Conservation (phyloP, 805 yeast species). For the Candida vartiovaarae region DNA sequence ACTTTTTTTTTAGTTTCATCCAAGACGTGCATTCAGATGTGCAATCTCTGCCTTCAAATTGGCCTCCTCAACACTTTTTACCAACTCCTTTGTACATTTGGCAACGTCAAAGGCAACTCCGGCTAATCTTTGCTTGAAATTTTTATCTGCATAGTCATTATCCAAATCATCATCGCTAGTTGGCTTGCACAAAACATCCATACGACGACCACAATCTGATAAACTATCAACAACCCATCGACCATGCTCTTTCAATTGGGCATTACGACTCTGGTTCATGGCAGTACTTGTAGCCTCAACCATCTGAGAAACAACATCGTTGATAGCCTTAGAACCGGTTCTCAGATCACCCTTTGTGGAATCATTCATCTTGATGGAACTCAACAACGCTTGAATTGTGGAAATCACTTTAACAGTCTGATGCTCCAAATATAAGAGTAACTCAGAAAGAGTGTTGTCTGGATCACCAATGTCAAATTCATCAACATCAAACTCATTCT, state of each 20-base stretch:
- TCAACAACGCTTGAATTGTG: conserved; percentile 76
- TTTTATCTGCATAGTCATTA: conserved; percentile 78
- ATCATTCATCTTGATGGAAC: conserved; percentile 69
- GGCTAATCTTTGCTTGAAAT: conserved; percentile 87
- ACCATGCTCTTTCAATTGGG: conserved; percentile 82
- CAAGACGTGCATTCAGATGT: conserved; percentile 56
- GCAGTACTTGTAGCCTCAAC: conserved; percentile 81
- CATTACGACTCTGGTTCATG: conserved; percentile 84
- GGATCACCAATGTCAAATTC: conserved; percentile 79
- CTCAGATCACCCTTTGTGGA: conserved; percentile 71
- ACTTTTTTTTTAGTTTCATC: background rate
- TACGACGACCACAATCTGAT: conserved; percentile 77
- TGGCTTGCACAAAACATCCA: conserved; percentile 59
- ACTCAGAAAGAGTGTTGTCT: conserved; percentile 80
- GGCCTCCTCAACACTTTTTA: conserved; percentile 93
- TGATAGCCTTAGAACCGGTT: conserved; percentile 67
- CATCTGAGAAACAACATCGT: conserved; percentile 76
- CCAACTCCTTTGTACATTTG: conserved; percentile 91
- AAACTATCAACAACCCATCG: conserved; percentile 83
- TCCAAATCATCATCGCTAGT: conserved; percentile 27
- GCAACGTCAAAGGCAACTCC: conserved; percentile 96
- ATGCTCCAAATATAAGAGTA: conserved; percentile 80
- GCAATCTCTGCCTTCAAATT: conserved; percentile 82
- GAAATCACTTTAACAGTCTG: conserved; percentile 89
- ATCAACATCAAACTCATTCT: conserved; percentile 54